Evolutionary conservation across 2,329 filamentous ascomycete genomes (phyloP), one percentile per base, ranked within the genome.

Genomic region (Byssothecium circinans): DNA sequence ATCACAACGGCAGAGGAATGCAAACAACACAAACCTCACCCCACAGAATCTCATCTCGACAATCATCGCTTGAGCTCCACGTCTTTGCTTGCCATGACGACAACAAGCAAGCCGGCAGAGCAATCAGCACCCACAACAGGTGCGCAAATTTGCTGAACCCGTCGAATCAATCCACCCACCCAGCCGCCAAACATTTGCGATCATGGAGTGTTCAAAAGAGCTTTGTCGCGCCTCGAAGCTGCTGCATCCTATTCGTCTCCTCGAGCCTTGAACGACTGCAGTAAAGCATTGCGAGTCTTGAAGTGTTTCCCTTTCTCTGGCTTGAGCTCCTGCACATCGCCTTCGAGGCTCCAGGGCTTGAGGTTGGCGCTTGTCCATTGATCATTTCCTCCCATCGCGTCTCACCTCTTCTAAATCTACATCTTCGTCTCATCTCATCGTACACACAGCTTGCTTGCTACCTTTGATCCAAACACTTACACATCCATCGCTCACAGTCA

Each of bases 11-110:
- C 30, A 14, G 7, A 5, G 35, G 22, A 39, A 35, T 62, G 58
- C 62, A 65, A 67, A 67, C 64, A 64, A 60, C 57, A 55, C 64
- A 65, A 67, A 67, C 56, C 29, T 43, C 49, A 10, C 27, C 40
- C 19, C 36, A 23, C 30, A 23, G 37, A 45, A 41, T 36, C 17
- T 18, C 34, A 37, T 40, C 52, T 48, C 47, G 49, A 55, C 39
- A 35, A 41, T 35, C 42, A 27, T 27, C 35, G 43, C 54, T n/a
- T 53, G 48, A 46, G 32, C 32, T 36, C 30, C 41, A 25, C 23
- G 36, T 39, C 20, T 43, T 32, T 56, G 49, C 44, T 53, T 55
- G 49, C 22, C 36, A 14, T 45, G 50, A 39, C 50, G 49, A 52
- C 56, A 47, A 52, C 56, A 58, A 48, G 51, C 52, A 58, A 32